Evolutionary conservation across 371 early-diverging fungal species (phyloP).

Genomic region (Chytridium lagenaria): DNA sequence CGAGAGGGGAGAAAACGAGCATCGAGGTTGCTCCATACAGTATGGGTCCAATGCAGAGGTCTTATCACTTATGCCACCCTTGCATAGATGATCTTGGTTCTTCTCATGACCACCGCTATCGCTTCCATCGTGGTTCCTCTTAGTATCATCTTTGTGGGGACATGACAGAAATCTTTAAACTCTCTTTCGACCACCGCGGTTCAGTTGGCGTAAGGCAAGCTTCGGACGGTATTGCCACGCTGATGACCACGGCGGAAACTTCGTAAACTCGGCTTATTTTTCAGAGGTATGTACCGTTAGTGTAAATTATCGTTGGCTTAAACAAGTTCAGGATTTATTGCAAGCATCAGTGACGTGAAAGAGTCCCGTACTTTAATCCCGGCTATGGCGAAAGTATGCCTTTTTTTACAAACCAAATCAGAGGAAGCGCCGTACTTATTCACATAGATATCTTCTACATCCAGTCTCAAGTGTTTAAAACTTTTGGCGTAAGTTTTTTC

Average conservation of each 20-base stretch:
- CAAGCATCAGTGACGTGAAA: not conserved
- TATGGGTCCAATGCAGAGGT: not conserved
- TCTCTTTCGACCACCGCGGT: not conserved
- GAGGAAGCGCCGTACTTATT: too few relatives aligned
- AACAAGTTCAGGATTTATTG: not conserved
- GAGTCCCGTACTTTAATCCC: not conserved
- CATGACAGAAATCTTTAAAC: not conserved
- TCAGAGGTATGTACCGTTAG: not conserved
- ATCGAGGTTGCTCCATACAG: not conserved
- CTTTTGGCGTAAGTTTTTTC: too few relatives aligned
- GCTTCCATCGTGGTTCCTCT: slow-evolving; percentile 5
- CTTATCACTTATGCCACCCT: not conserved
- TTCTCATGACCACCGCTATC: slow-evolving; percentile 2
- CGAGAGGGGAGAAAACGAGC: not conserved
- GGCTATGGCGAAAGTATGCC: too few relatives aligned
- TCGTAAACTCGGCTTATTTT: not conserved
- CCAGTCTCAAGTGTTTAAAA: not conserved
- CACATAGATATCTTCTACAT: slow-evolving; percentile 9
- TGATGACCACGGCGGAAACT: not conserved
- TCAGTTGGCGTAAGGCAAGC: not conserved
- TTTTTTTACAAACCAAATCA: too few relatives aligned
- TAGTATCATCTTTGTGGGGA: not conserved
- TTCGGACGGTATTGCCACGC: not conserved
- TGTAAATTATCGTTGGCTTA: not conserved
- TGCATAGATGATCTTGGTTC: not conserved